Evolutionary conservation across 2,329 filamentous ascomycete species (phyloP).

Genomic region (Diaporthe sp.): DNA sequence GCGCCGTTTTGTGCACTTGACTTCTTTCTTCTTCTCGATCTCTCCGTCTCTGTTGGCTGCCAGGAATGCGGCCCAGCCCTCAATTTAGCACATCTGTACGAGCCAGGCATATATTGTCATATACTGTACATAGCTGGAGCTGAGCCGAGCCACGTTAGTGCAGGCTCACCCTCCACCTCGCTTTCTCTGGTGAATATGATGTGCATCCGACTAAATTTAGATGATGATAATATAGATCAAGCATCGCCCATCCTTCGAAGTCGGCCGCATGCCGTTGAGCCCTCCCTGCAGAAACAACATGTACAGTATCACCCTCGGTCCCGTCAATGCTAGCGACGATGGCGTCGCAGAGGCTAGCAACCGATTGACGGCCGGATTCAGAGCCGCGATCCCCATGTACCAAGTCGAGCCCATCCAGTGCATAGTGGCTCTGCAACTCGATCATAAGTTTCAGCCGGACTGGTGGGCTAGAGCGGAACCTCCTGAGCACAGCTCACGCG

Average conservation of each 20-base stretch:
- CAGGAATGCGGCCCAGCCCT: conserved; percentile 5
- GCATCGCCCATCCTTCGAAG: not conserved
- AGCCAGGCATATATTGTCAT: not conserved
- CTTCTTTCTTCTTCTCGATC: not conserved
- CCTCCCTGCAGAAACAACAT: not conserved
- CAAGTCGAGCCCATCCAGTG: not conserved
- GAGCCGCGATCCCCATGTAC: conserved; percentile 16
- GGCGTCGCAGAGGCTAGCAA: conserved; percentile 17
- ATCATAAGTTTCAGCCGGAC: conserved; percentile 25
- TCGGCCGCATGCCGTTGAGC: not conserved
- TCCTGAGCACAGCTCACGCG: not conserved
- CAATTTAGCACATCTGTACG: conserved; percentile 1
- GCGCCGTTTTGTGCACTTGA: not conserved
- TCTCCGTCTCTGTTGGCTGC: not conserved
- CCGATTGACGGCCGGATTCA: conserved; percentile 19
- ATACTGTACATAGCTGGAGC: conserved; percentile 2
- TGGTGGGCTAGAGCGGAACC: conserved; percentile 25
- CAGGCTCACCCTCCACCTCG: conserved; percentile 12
- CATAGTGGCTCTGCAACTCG: not conserved
- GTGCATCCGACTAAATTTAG: conserved; percentile 21
- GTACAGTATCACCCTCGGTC: not conserved
- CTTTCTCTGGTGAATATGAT: not conserved
- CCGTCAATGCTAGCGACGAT: conserved; percentile 22
- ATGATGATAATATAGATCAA: not conserved
- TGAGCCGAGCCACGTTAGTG: conserved; percentile 7